A percentile compares a stretch with the other conserved stretches of the same genome.
Evolutionary conservation across 1,139 yeast species (phyloP).

Genomic region (Pichia sp.): DNA sequence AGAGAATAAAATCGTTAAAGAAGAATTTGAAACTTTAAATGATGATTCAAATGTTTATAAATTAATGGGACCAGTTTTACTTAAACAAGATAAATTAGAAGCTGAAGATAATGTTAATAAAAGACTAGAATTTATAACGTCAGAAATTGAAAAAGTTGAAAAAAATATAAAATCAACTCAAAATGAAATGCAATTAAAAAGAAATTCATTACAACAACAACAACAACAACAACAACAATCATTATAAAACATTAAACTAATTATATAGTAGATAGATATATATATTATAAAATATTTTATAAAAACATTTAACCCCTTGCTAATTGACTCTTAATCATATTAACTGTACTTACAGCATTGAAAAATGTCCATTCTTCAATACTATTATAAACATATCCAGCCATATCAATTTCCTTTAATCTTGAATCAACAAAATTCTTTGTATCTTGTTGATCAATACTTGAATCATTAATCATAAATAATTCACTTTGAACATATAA

Average conservation of each 20-base stretch:
- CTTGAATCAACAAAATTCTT: conserved; percentile 57
- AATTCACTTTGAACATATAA: conserved; percentile 70
- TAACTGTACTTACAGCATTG: conserved; percentile 59
- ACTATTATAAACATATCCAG: conserved; percentile 56
- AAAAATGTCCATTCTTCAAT: conserved; percentile 72
- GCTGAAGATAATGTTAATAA: conserved; percentile 79
- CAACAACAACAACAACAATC: neutral
- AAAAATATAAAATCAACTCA: conserved; percentile 49
- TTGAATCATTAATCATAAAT: conserved; percentile 74
- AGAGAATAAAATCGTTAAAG: conserved; percentile 86
- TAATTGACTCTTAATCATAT: conserved; percentile 64
- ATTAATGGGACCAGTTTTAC: conserved; percentile 82
- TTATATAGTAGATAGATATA: neutral
- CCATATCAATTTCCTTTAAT: conserved; percentile 44
- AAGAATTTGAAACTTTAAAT: conserved; percentile 59
- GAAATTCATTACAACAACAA: neutral
- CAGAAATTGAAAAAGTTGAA: conserved; percentile 69
- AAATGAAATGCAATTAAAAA: conserved; percentile 10
- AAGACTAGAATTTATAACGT: conserved; percentile 77
- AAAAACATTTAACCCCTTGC: conserved; percentile 44
- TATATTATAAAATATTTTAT: neutral
- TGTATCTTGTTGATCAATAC: conserved; percentile 50
- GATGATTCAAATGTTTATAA: conserved; percentile 65
- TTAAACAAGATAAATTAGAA: conserved; percentile 81
- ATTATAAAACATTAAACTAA: neutral